Evolutionary conservation across 202 grass and related monocot species (phyloP), one percentile per base, ranked within the genome.

Genomic region (Setaria italica): DNA sequence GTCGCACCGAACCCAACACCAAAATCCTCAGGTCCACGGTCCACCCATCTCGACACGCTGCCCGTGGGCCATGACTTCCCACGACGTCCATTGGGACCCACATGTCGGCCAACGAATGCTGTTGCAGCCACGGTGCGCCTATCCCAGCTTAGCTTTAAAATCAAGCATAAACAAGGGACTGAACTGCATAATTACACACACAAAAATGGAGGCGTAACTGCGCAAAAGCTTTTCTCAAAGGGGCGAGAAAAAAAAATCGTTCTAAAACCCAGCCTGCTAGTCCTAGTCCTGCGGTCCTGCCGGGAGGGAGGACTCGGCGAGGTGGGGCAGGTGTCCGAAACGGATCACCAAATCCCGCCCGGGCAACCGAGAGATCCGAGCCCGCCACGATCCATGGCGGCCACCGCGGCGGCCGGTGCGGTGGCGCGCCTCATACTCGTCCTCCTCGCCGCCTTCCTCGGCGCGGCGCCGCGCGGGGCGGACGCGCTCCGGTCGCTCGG

Each of bases 401-500:
- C 50, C 17, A 0, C 37, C 35, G 37, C 47, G 47, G 56, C 56
- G 57, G 67, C 80, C 37, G 58, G 74, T 10, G 13, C 6, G 3
- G 47, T 30, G 7, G 25, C 30, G 30, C 72, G 88, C 64, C 25
- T 86, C 39, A 34, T 29, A 21, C 5, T 89, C 45, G 35, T 76
- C 37, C 21, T 85, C 56, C 49, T 67, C 49, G 33, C 79, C 33
- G 33, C 68, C 21, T 69, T 69, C 45, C 48, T 84, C 49, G 8
- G 77, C 20, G 59, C 69, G 70, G 78, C 46, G 58, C 64, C 57
- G 71, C 71, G 29, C 37, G 35, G 81, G 39, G 82, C 79, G 32
- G 70, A 59, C 45, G 85, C 90, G n/a, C 83, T 95, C 78, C 90
- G 93, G 30, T 91, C 90, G 20, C 91, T 99, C 57, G 90, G 85